These are phyloP conservation scores for Hura crepitans DNA, from an alignment of 441 rosid species.

Conservation along the genomic window DNA sequence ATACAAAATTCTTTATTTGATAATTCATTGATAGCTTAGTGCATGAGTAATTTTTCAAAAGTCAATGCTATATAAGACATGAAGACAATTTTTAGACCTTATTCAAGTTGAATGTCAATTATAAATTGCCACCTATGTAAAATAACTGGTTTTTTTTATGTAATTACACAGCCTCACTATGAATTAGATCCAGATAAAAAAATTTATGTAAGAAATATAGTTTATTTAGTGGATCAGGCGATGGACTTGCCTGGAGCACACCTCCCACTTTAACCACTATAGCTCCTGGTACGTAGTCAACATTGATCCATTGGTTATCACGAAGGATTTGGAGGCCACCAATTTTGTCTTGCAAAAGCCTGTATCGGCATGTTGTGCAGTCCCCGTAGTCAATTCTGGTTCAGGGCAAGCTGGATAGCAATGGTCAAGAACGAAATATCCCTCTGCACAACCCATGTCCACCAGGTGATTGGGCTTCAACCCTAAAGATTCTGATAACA, in stretches of 20 bases:
- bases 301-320: slow-evolving; percentile 42
- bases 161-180: no score
- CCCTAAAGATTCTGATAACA: slow-evolving; percentile 33
- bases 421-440: slow-evolving; percentile 25
- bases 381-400: slow-evolving; percentile 38
- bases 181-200: no score
- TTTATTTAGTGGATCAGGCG: no score
- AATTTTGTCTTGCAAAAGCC: slow-evolving; percentile 47
- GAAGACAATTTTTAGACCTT: no score
- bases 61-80: no score
- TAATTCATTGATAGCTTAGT: no score
- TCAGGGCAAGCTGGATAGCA: slow-evolving; percentile 44
- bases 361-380: slow-evolving; percentile 30
- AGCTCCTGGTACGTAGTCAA: slow-evolving; percentile 45
- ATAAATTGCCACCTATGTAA: no score
- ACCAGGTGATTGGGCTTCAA: slow-evolving; percentile 21
- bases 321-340: slow-evolving; percentile 64
- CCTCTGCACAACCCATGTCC: slow-evolving; percentile 29
- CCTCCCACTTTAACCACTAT: slow-evolving; percentile 53
- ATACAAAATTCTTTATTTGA: no score
- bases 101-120: no score
- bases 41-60: no score
- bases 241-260: slow-evolving; percentile 40
- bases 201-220: no score
- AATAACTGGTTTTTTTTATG: no score